These are phyloP conservation scores for Trichoderma gamsii DNA, from an alignment of 495 filamentous ascomycete genomes.

Conservation along the genomic window DNA sequence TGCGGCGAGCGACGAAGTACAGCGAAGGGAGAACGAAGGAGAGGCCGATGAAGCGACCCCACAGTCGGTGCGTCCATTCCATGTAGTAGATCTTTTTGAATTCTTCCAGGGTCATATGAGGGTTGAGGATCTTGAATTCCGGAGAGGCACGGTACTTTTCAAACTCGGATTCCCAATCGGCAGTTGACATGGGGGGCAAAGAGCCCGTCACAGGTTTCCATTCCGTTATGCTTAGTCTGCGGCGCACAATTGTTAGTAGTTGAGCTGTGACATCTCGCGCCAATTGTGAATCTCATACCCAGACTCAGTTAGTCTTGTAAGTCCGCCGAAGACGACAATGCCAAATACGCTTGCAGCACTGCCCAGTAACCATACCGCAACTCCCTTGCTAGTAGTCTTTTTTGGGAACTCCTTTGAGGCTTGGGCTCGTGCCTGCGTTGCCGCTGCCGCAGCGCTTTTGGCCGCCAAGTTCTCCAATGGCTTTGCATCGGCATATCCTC, in stretches of 20 bases:
- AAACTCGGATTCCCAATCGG: constrained; percentile 87
- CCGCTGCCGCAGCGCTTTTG: background rate
- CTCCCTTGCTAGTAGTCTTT: constrained; percentile 60
- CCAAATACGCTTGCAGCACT: constrained; percentile 92
- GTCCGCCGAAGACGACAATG: constrained; percentile 89
- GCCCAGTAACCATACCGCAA: constrained; percentile 88
- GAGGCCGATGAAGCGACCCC: constrained; percentile 88
- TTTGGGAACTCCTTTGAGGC: constrained; percentile 49
- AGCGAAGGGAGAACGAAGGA: constrained; percentile 80
- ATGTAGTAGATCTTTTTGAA: constrained; percentile 99
- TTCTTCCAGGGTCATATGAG: constrained; percentile 81
- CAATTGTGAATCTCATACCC: constrained; percentile 51
- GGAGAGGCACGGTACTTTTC: constrained; percentile 83
- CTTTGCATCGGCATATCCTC: constrained; percentile 22
- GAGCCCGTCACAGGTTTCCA: constrained; percentile 95
- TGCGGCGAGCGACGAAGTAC: constrained; percentile 79
- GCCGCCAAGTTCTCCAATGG: constrained; percentile 19
- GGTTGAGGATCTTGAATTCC: constrained; percentile 85
- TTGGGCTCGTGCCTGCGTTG: constrained; percentile 16
- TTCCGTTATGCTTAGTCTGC: constrained; percentile 94
- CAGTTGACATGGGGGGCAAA: constrained; percentile 68
- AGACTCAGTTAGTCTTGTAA: constrained; percentile 92
- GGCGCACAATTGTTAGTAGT: constrained; percentile 16
- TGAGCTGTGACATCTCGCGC: background rate
- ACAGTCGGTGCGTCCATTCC: constrained; percentile 96